These are phyloP conservation scores for Neoboletus subvelutipes DNA, from an alignment of 768 basidiomycete species.

Conservation along the genomic window DNA sequence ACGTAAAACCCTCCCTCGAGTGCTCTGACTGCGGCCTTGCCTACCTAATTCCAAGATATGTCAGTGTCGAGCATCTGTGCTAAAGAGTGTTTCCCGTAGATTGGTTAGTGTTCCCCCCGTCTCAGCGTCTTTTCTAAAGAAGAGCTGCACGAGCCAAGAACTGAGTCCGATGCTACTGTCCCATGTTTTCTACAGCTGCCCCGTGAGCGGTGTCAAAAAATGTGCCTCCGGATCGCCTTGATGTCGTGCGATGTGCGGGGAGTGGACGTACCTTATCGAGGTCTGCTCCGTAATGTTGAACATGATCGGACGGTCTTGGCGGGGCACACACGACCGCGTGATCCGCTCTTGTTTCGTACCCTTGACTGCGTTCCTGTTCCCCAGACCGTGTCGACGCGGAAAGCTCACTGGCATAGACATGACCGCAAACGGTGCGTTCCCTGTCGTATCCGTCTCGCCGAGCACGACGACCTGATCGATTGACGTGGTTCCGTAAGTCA, in stretches of 20 bases:
- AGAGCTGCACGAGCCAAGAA: slow-evolving; percentile 62
- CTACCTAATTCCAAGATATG: slow-evolving; percentile 76
- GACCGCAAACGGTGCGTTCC: slow-evolving; percentile 55
- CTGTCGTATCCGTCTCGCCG: slow-evolving; percentile 37
- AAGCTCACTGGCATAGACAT: slow-evolving; percentile 64
- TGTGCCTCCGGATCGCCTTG: neutral
- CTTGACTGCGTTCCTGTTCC: slow-evolving; percentile 14
- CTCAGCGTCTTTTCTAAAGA: slow-evolving; percentile 13
- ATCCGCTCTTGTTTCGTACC: slow-evolving; percentile 66
- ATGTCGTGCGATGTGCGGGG: neutral
- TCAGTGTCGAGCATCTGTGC: slow-evolving; percentile 35
- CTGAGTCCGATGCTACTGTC: no score
- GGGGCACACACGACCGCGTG: slow-evolving; percentile 28
- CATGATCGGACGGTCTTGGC: slow-evolving; percentile 3
- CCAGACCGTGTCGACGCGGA: slow-evolving; percentile 27
- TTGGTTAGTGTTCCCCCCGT: slow-evolving; percentile 3
- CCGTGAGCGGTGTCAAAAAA: no score
- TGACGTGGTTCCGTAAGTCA: slow-evolving; percentile 41
- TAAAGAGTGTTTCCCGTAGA: slow-evolving; percentile 42
- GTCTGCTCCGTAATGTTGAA: slow-evolving; percentile 71
- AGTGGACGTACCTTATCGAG: slow-evolving; percentile 75
- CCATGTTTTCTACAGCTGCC: slow-evolving; percentile 81
- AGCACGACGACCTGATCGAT: slow-evolving; percentile 43
- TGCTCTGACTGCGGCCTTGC: slow-evolving; percentile 3
- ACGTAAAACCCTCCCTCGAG: no score